These are phyloP conservation scores for Candida morakotiae DNA, from an alignment of 805 yeast species.

Conservation along the genomic window DNA sequence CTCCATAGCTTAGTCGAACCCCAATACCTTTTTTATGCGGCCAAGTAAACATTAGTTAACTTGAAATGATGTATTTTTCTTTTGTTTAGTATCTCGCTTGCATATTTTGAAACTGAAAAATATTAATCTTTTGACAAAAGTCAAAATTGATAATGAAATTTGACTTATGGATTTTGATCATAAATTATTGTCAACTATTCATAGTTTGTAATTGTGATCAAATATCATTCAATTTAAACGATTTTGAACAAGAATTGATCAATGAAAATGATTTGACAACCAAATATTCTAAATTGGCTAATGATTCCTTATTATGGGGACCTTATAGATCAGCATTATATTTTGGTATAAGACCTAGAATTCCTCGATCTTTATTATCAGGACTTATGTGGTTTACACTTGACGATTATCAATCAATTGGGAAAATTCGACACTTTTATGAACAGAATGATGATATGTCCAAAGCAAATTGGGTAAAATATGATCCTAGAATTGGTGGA, in stretches of 20 bases:
- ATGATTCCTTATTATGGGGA: slow-evolving; percentile 62
- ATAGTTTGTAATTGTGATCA: slow-evolving; percentile 11
- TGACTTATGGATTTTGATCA: not conserved
- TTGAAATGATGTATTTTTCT: not conserved
- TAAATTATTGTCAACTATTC: not conserved
- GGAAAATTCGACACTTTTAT: slow-evolving; percentile 65
- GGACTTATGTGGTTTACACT: slow-evolving; percentile 89
- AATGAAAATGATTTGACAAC: slow-evolving; percentile 9
- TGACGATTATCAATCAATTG: slow-evolving; percentile 51
- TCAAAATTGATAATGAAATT: not conserved
- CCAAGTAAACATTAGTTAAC: slow-evolving; percentile 18
- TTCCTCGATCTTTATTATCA: slow-evolving; percentile 68
- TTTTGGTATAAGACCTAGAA: slow-evolving; percentile 78
- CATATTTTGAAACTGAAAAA: not conserved
- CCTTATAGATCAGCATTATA: slow-evolving; percentile 87
- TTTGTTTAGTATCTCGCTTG: not conserved
- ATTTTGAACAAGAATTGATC: not conserved
- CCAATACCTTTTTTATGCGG: slow-evolving; percentile 37
- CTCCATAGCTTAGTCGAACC: slow-evolving; percentile 40
- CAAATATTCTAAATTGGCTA: slow-evolving; percentile 15
- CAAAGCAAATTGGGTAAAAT: slow-evolving; percentile 80
- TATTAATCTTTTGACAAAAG: no score
- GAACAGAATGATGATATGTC: slow-evolving; percentile 67
- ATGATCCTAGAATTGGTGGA: slow-evolving; percentile 89
- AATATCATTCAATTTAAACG: slow-evolving; percentile 20